A percentile compares a stretch with the other conserved stretches of the same genome.
phyloP scores from a whole-genome alignment of 345 rosid species.

The Salix purpurea region DNA sequence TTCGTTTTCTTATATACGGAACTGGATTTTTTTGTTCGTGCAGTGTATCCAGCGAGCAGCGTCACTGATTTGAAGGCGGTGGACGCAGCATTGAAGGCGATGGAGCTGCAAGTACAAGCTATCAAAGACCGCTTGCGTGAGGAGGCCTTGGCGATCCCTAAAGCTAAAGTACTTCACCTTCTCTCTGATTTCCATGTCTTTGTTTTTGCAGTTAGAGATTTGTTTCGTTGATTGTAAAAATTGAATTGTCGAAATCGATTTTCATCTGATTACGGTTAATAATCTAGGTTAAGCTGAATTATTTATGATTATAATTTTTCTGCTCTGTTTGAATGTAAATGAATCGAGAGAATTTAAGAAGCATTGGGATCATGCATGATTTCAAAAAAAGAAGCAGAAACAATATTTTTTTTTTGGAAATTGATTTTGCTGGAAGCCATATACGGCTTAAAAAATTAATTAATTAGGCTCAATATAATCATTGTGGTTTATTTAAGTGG shows the following conservation, averaged over 20 bases:
- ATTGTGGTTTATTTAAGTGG: no score
- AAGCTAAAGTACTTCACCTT: constrained; percentile 53
- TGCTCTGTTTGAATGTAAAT: no score
- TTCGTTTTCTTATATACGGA: not conserved
- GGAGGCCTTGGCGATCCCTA: constrained; percentile 74
- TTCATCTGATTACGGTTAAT: no score
- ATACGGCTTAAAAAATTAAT: no score
- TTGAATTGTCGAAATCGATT: not conserved
- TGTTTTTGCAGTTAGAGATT: not conserved
- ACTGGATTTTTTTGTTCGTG: not conserved
- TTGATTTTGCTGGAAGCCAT: no score
- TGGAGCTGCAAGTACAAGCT: constrained; percentile 78
- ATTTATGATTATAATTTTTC: no score
- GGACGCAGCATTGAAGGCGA: constrained; percentile 61
- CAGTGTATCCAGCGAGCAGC: constrained; percentile 82
- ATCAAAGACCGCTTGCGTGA: constrained; percentile 72
- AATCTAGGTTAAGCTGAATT: no score
- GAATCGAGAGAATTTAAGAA: no score
- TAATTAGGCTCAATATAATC: no score
- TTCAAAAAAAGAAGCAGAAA: no score
- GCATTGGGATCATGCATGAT: no score
- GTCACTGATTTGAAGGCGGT: constrained; percentile 63
- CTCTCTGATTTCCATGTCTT: not conserved
- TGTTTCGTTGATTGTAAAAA: not conserved
- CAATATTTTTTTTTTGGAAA: no score